Conservation (phyloP, 192 early-diverging fungal species). For the Coemansia sp. region DNA sequence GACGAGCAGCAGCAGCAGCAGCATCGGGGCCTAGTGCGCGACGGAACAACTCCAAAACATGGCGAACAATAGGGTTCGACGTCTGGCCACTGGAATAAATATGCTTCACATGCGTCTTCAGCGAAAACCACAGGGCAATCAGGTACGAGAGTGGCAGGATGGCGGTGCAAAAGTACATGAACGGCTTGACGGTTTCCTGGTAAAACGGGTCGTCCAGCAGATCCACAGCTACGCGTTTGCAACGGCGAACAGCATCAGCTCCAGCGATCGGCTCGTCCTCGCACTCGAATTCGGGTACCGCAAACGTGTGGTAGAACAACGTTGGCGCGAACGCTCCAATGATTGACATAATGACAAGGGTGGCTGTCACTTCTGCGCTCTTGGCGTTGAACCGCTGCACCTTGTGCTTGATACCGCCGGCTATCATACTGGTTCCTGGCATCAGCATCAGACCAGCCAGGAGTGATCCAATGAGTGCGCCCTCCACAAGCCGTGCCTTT, state of each 20-base stretch:
- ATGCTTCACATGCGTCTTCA: conserved; percentile 84
- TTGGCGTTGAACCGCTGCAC: conserved; percentile 95
- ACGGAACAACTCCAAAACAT: conserved; percentile 65
- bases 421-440: conserved; percentile 94
- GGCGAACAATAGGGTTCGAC: conserved; percentile 49
- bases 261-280: conserved; percentile 22
- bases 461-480: conserved; percentile 89
- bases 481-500: conserved; percentile 85
- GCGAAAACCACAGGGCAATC: conserved; percentile 90
- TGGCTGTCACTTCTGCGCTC: conserved; percentile 92
- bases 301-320: conserved; percentile 91
- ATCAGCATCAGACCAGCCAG: conserved; percentile 85
- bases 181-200: conserved; percentile 69
- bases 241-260: conserved; percentile 58
- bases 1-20: not conserved
- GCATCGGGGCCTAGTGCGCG: conserved; percentile 34
- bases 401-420: conserved; percentile 85
- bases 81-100: conserved; percentile 60
- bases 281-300: conserved; percentile 58
- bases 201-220: conserved; percentile 82
- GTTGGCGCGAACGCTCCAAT: conserved; percentile 93
- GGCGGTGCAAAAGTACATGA: conserved; percentile 85
- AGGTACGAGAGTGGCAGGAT: conserved; percentile 79
- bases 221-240: conserved; percentile 63
- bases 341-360: conserved; percentile 91